Evolutionary conservation across 305 asterid species (phyloP), one percentile per base, ranked within the genome.

Genomic region (Salvia sclarea): DNA sequence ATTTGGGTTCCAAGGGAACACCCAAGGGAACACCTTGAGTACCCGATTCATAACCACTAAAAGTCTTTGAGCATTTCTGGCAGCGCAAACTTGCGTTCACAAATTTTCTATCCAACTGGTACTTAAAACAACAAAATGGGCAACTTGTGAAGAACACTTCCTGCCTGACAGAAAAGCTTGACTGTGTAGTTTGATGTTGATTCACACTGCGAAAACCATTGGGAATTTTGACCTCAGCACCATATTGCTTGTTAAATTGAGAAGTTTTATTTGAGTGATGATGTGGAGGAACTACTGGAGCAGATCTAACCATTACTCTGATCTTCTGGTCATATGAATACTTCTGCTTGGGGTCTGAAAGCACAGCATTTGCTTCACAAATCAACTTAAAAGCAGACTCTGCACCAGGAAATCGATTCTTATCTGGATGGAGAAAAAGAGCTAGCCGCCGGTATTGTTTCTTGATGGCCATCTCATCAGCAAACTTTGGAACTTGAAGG

Each of bases 301-400:
- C 71, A 55, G 80, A 71, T 72, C 80, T 68, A 65, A 33, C 68
- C 5, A 54, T 18, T 44, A 58, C 73, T 69, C 68, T 73, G 35
- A 78, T 47, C 78, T 76, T 85, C 43, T 7, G 68, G 80, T 83
- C 88, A 56, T 75, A 85, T 25, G 64, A 12, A 43, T 71, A 58
- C 66, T 80, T 84, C 69, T 73, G 78, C 38, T 67, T n/a, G 41
- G 85, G 77, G 55, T 84, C 89, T 1, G 89, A 79, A 50, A 84
- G 89, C 59, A 80, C 78, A 9, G 79, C 78, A 69, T 82, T 71
- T 41, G 89, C 89, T 76, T 84, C 85, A 12, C 82, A 78, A 58
- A 84, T 74, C 78, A 84, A 75, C 71, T 83, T 85, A 75, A 85
- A 85, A 57, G 91, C 91, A 24, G 83, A 81, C 76, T 82, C 88